Conservation (phyloP, 139 green algal genomes). For the Auxenochlorella pyrenoidosa region DNA sequence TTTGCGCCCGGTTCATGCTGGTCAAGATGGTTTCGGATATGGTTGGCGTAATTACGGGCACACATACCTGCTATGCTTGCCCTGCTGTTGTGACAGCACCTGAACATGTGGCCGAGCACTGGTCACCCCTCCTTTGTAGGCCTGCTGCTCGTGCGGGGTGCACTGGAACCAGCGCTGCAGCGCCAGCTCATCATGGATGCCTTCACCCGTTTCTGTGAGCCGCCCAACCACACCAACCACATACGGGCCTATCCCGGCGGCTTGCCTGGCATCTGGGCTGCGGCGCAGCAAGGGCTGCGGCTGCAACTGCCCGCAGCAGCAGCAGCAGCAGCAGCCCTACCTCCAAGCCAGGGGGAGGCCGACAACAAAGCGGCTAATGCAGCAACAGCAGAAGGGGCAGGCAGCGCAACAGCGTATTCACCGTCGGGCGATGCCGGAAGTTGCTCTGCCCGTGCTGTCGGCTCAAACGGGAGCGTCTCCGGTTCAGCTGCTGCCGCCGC, state of each 20-base stretch:
- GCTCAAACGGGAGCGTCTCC: not conserved
- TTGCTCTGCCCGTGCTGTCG: slow-evolving; percentile 65
- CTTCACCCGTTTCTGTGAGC: slow-evolving; percentile 53
- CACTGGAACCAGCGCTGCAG: slow-evolving; percentile 46
- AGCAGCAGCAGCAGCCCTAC: slow-evolving; percentile 6
- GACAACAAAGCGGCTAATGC: not conserved
- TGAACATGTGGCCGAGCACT: too few relatives aligned
- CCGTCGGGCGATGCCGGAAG: not conserved
- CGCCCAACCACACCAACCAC: slow-evolving; percentile 73
- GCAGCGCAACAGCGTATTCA: not conserved
- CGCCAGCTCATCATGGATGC: slow-evolving; percentile 48
- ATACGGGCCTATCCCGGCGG: slow-evolving; percentile 23
- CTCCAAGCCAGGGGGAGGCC: too few relatives aligned
- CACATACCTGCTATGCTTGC: not conserved
- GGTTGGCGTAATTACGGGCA: not conserved
- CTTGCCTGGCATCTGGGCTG: slow-evolving; percentile 58
- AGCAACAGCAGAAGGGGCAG: not conserved
- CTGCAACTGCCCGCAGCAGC: slow-evolving; percentile 1
- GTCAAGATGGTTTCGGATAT: too few relatives aligned
- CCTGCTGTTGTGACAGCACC: too few relatives aligned
- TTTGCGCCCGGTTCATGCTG: not conserved
- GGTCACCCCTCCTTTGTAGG: slow-evolving; percentile 54
- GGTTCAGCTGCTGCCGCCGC: not conserved
- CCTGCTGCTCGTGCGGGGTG: slow-evolving; percentile 59
- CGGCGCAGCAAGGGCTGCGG: slow-evolving; percentile 52